Evolutionary conservation across 2,329 filamentous ascomycete genomes (phyloP).

Genomic region (Trichoderma aggressivum): DNA sequence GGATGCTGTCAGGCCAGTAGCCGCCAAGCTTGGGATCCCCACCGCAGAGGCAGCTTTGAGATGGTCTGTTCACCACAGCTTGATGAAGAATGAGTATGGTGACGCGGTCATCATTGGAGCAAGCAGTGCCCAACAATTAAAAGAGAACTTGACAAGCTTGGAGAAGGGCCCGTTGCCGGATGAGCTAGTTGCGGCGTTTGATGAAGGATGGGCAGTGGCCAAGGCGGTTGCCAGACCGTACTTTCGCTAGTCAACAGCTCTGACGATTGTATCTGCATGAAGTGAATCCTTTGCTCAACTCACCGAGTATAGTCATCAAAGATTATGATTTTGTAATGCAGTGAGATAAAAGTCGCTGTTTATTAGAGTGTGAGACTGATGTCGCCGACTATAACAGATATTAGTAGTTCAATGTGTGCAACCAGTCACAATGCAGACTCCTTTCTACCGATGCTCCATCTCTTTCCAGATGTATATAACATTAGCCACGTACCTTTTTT

Average conservation of each 20-base stretch:
- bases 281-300: neutral
- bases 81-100: slow-evolving; percentile 1
- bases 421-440: neutral
- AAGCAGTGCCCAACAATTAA: slow-evolving; percentile 10
- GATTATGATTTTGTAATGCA: neutral
- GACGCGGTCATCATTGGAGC: slow-evolving; percentile 18
- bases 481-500: neutral
- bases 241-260: neutral
- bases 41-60: slow-evolving; percentile 17
- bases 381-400: neutral
- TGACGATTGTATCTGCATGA: neutral
- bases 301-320: neutral
- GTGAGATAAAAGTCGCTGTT: neutral
- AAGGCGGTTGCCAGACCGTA: slow-evolving; percentile 11
- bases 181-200: slow-evolving; percentile 15
- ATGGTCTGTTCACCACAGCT: slow-evolving; percentile 16
- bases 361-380: neutral
- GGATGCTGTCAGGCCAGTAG: slow-evolving; percentile 8
- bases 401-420: neutral
- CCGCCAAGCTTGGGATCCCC: slow-evolving; percentile 8
- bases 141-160: slow-evolving; percentile 14
- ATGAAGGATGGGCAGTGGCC: slow-evolving; percentile 11
- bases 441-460: neutral
- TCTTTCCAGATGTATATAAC: neutral
- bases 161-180: slow-evolving; percentile 17